Evolutionary conservation across 2,329 filamentous ascomycete genomes (phyloP).

Genomic region (Neophaeococcomyces aloes): DNA sequence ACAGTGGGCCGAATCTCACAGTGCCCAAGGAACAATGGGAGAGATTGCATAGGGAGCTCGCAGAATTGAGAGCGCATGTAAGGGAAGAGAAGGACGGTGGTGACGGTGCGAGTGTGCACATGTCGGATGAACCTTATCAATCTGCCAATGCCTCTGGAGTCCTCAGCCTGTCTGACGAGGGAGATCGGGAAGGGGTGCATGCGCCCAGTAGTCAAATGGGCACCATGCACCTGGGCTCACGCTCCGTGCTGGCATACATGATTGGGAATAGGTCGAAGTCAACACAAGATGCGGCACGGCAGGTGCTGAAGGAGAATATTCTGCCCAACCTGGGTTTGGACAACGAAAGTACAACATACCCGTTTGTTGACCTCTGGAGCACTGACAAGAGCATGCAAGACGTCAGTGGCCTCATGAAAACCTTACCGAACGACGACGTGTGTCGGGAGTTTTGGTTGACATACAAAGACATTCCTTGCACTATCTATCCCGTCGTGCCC

Average conservation of each 20-base stretch:
- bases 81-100: conserved; percentile 5
- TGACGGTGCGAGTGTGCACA: not conserved
- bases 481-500: conserved; percentile 51
- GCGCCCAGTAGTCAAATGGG: conserved; percentile 50
- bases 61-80: conserved; percentile 9
- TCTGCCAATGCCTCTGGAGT: conserved; percentile 3
- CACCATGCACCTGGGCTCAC: conserved; percentile 51
- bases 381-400: conserved; percentile 49
- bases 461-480: conserved; percentile 49
- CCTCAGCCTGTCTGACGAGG: conserved; percentile 16
- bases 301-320: conserved; percentile 50
- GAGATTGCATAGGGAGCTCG: conserved; percentile 18
- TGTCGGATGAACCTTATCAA: not conserved
- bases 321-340: conserved; percentile 53
- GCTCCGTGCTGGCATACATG: conserved; percentile 52
- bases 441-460: conserved; percentile 48
- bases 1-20: conserved; percentile 19
- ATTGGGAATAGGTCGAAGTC: conserved; percentile 42
- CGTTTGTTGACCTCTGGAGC: conserved; percentile 56
- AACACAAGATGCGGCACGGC: conserved; percentile 37
- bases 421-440: conserved; percentile 48
- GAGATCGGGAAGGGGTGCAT: conserved; percentile 46
- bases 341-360: conserved; percentile 55
- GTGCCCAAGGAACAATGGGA: conserved; percentile 23
- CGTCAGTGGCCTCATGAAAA: conserved; percentile 48